phyloP scores from a whole-genome alignment of 768 basidiomycete genomes.

The Dentipellis fragilis region DNA sequence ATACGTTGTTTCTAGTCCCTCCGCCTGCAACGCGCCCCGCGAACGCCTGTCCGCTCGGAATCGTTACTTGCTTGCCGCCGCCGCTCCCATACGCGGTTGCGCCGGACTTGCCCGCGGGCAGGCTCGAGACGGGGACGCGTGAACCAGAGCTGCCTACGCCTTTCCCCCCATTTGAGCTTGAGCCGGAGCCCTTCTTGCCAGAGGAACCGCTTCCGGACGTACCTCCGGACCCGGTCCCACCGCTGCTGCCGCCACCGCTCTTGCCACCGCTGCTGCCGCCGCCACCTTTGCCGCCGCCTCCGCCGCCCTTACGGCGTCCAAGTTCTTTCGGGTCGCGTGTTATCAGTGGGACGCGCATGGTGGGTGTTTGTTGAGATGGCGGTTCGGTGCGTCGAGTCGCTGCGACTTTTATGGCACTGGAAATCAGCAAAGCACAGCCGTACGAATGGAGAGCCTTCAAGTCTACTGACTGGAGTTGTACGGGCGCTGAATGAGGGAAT shows the following conservation, averaged over 20 bases:
- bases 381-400: neutral
- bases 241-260: constrained; percentile 3
- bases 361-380: neutral
- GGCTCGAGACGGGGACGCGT: neutral
- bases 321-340: neutral
- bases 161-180: neutral
- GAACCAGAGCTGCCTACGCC: neutral
- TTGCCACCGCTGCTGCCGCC: constrained; percentile 4
- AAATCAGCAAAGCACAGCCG: neutral
- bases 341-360: neutral
- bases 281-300: constrained; percentile 3
- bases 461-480: neutral
- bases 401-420: neutral
- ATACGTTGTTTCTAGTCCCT: constrained; percentile 15
- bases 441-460: neutral
- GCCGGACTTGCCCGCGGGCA: neutral
- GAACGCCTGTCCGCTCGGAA: constrained; percentile 15
- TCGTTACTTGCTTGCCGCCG: constrained; percentile 6
- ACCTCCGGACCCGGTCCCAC: constrained; percentile 1
- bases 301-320: constrained; percentile 7
- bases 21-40: constrained; percentile 18
- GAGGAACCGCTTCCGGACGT: neutral
- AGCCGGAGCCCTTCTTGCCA: neutral
- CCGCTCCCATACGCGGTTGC: constrained; percentile 17
- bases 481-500: neutral